Percentiles rank a stretch among this genome's conserved stretches.
phyloP scores from a whole-genome alignment of 345 rosid species.

The Ceriops decandra region DNA sequence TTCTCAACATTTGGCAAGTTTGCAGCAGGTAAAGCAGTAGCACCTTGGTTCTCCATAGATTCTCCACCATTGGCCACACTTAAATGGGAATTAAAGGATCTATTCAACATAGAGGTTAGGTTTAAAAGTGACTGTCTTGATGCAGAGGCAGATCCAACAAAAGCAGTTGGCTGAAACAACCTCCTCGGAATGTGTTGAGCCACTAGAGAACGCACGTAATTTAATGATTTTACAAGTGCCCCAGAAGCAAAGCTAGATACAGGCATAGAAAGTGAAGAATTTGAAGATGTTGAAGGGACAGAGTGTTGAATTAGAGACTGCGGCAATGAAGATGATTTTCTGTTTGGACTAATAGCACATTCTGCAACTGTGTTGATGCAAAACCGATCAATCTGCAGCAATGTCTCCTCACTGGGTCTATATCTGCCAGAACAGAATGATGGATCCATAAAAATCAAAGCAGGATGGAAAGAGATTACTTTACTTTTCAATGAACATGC shows the following conservation, averaged over 20 bases:
- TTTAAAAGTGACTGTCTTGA: constrained; percentile 76
- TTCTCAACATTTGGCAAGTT: constrained; percentile 65
- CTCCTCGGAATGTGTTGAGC: constrained; percentile 78
- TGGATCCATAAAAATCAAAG: constrained; percentile 6
- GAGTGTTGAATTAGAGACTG: constrained; percentile 41
- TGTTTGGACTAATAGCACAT: constrained; percentile 59
- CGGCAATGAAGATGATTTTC: constrained; percentile 45
- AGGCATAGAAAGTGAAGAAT: constrained; percentile 59
- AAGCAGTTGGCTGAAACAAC: constrained; percentile 83
- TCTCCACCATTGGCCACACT: constrained; percentile 62
- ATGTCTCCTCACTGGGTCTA: constrained; percentile 90
- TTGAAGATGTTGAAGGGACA: constrained; percentile 28
- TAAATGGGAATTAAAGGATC: constrained; percentile 80
- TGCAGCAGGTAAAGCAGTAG: constrained; percentile 48
- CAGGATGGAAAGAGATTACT: neutral
- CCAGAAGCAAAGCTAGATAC: constrained; percentile 83
- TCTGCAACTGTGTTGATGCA: constrained; percentile 70
- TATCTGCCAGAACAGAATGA: constrained; percentile 54
- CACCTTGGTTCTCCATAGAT: constrained; percentile 62
- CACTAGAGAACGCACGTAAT: constrained; percentile 91
- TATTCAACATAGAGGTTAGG: constrained; percentile 74
- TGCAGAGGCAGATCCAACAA: constrained; percentile 72
- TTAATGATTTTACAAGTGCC: constrained; percentile 85
- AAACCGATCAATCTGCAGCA: constrained; percentile 84
- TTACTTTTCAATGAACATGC: neutral